These are phyloP conservation scores for Serendipita indica DNA, from an alignment of 768 basidiomycete genomes.

Conservation along the genomic window DNA sequence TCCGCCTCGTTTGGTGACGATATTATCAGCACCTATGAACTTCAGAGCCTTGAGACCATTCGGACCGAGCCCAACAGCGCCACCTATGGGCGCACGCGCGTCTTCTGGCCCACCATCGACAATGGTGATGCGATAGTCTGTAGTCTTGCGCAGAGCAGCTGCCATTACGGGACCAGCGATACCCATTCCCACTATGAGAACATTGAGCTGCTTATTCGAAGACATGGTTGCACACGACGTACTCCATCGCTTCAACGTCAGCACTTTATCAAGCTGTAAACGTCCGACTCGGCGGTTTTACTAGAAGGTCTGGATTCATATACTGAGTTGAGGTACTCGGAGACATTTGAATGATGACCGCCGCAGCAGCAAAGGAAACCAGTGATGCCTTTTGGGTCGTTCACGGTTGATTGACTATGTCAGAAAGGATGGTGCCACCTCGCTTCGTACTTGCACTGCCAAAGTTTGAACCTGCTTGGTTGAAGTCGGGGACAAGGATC, in stretches of 20 bases:
- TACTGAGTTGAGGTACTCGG: not conserved
- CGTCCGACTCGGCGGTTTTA: not conserved
- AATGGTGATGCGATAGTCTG: not conserved
- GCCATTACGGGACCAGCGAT: slow-evolving; percentile 30
- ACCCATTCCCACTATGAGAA: slow-evolving; percentile 28
- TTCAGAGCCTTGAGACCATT: not conserved
- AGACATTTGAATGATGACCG: not conserved
- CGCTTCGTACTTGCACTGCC: not conserved
- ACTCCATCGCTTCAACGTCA: not conserved
- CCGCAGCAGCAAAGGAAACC: not conserved
- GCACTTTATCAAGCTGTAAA: not conserved
- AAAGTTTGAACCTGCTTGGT: not conserved
- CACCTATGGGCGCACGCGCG: not conserved
- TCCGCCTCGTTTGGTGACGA: not conserved
- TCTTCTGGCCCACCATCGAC: slow-evolving; percentile 1
- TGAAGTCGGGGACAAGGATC: not conserved
- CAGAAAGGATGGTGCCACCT: not conserved
- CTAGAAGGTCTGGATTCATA: not conserved
- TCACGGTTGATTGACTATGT: not conserved
- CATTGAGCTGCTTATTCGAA: slow-evolving; percentile 9
- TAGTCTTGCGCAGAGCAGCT: slow-evolving; percentile 23
- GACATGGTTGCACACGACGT: not conserved
- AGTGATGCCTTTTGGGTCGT: not conserved
- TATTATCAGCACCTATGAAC: not conserved
- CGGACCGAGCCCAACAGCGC: not conserved